Evolutionary conservation across 2,329 filamentous ascomycete genomes (phyloP), one percentile per base, ranked within the genome.

Genomic region (Aphanocladium album): DNA sequence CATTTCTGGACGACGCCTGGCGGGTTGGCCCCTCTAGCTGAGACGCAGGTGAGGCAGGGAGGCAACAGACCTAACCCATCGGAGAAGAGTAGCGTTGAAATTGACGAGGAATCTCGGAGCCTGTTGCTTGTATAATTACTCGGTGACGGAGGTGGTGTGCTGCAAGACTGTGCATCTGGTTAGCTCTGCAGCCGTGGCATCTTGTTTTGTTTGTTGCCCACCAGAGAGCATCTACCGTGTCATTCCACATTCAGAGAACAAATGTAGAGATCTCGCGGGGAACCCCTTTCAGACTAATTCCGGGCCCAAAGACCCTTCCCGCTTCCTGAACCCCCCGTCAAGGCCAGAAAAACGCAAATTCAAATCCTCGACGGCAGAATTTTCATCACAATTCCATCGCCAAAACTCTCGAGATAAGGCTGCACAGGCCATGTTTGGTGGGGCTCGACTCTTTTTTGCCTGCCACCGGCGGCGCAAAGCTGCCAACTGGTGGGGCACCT

Each of bases 361-460:
- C 17, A 41, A 19, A 27, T 21, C 21, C 9, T 19, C 14, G 16
- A n/a, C 11, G 37, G 21, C 43, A 49, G 33, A 57, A 27, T 57
- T 57, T 57, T 57, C 43, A 27, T 27, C n/a, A n/a, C 45, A 41
- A 57, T 50, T 50, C 21, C 41, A 46, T 56, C n/a, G 27, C 27
- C 7, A 17, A 55, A 45, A 55, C 0, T 55, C 9, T 45, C 52
- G 12, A 47, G 55, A 57, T 57, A 57, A 50, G 45, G 55, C 55
- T 57, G 55, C 55, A 57, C 55, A 57, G 55, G 55, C 55, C 55
- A 57, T 21, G 55, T 47, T 37, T 25, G 54, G 55, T 57, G 55
- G 55, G 45, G 21, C 30, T 4, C 11, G 30, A 8, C 46, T 17
- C 30, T 23, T 57, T 57, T 39, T 25, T 19, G 43, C 43, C 54